A percentile compares a stretch with the other conserved stretches of the same genome.
phyloP scores from a whole-genome alignment of 306 rosid genomes.

The Casuarina cunninghamiana region DNA sequence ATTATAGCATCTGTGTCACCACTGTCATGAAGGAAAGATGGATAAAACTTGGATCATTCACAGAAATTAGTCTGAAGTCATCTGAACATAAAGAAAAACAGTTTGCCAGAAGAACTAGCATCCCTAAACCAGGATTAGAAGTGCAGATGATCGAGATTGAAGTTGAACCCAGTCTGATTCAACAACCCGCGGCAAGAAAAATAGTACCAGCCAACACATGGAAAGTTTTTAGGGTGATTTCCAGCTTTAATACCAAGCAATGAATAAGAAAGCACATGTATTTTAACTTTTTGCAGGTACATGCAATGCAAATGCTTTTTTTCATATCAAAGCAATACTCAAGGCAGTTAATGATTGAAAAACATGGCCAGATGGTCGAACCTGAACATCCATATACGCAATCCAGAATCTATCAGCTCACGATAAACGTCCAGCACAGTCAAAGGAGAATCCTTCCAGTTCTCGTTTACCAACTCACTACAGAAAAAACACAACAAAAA shows the following conservation, averaged over 20 bases:
- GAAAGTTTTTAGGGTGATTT: neutral
- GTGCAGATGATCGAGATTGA: neutral
- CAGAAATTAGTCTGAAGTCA: neutral
- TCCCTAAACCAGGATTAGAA: neutral
- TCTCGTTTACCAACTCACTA: conserved; percentile 30
- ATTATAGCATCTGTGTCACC: conserved; percentile 74
- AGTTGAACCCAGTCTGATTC: neutral
- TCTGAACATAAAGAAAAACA: neutral
- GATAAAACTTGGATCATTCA: neutral
- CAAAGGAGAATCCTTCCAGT: conserved; percentile 84
- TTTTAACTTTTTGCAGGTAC: neutral
- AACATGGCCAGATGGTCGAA: conserved; percentile 18
- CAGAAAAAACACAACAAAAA: conserved; percentile 21
- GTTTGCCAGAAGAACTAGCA: conserved; percentile 17
- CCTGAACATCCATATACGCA: conserved; percentile 94
- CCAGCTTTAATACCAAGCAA: neutral
- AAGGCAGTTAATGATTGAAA: neutral
- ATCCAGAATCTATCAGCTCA: conserved; percentile 64
- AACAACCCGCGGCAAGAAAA: neutral
- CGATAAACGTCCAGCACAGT: conserved; percentile 67
- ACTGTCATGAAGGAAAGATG: conserved; percentile 43
- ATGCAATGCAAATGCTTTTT: neutral
- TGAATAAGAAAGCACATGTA: neutral
- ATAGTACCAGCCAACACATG: neutral
- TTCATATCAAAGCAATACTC: conserved; percentile 1